These are phyloP conservation scores for Ostreobium quekettii DNA, from an alignment of 139 green algal genomes.

Conservation along the genomic window DNA sequence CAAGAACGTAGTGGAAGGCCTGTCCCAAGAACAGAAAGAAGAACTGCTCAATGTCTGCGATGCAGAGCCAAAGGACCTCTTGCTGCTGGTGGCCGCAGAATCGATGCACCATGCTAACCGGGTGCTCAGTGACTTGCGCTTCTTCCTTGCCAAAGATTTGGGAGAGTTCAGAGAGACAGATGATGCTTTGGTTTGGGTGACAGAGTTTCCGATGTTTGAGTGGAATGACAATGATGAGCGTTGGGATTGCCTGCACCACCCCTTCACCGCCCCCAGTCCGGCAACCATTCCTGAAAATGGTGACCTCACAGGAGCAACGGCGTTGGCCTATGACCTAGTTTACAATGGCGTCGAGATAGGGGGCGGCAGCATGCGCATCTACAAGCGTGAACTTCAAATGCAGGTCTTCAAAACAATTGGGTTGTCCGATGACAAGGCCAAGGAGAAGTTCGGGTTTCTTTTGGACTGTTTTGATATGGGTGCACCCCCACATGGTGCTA, in stretches of 20 bases:
- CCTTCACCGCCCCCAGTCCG: slow-evolving; percentile 88
- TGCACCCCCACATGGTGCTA: slow-evolving; percentile 86
- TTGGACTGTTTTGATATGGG: slow-evolving; percentile 72
- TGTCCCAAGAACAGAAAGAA: slow-evolving; percentile 37
- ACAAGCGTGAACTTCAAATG: slow-evolving; percentile 83
- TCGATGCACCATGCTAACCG: too few relatives aligned
- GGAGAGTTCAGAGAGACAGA: slow-evolving; percentile 29
- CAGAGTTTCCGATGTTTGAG: slow-evolving; percentile 98
- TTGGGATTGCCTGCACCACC: slow-evolving; percentile 81
- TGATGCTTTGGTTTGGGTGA: slow-evolving; percentile 86
- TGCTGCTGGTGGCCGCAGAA: slow-evolving; percentile 87
- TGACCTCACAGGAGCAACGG: slow-evolving; percentile 36
- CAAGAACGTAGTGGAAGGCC: slow-evolving; percentile 71
- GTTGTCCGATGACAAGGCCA: slow-evolving; percentile 63
- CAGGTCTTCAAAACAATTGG: slow-evolving; percentile 87
- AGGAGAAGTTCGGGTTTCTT: slow-evolving; percentile 77
- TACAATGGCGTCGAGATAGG: slow-evolving; percentile 97
- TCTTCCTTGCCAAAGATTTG: slow-evolving; percentile 65
- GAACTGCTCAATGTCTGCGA: slow-evolving; percentile 23
- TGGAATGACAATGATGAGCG: slow-evolving; percentile 74
- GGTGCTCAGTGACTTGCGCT: slow-evolving; percentile 75
- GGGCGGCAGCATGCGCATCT: slow-evolving; percentile 86
- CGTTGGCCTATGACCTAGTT: slow-evolving; percentile 93
- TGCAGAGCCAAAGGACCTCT: slow-evolving; percentile 55
- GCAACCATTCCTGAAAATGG: slow-evolving; percentile 23